These are phyloP conservation scores for Dillenia suffruticosa DNA, from an alignment of 164 flowering plant genomes.

Conservation along the genomic window DNA sequence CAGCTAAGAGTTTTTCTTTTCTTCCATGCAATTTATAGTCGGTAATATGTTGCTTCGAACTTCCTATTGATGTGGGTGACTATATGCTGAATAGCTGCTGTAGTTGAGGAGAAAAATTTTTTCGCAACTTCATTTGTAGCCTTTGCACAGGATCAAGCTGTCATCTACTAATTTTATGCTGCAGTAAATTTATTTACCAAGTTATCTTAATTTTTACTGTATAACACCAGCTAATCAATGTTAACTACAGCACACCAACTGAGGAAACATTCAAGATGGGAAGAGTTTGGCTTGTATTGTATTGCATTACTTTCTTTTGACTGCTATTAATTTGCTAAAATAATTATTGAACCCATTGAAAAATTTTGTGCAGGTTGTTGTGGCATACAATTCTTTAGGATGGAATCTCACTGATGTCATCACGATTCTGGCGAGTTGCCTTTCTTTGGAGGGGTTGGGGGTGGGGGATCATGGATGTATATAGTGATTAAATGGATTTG, in stretches of 20 bases:
- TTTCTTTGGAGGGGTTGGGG: neutral
- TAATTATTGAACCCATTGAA: neutral
- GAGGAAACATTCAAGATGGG: constrained; percentile 55
- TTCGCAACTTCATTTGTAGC: too few relatives aligned
- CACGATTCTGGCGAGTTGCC: constrained; percentile 63
- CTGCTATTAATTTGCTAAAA: neutral
- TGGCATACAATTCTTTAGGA: constrained; percentile 83
- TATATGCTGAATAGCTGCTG: too few relatives aligned
- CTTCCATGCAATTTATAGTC: too few relatives aligned
- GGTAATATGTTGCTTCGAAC: neutral
- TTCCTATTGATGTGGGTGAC: neutral
- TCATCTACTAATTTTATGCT: neutral
- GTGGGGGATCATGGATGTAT: too few relatives aligned
- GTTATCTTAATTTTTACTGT: neutral
- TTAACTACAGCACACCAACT: constrained; percentile 82
- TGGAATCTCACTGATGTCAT: constrained; percentile 71
- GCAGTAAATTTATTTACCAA: neutral
- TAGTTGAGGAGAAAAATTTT: too few relatives aligned
- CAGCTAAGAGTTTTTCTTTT: too few relatives aligned
- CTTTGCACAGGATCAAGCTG: too few relatives aligned
- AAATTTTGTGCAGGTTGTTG: constrained; percentile 53
- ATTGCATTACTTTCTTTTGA: neutral
- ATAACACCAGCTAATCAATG: constrained; percentile 58
- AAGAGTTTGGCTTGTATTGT: constrained; percentile 56
- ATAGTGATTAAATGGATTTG: too few relatives aligned